Conservation (phyloP, 179 eudicot genomes). For the Beta macrorhiza region DNA sequence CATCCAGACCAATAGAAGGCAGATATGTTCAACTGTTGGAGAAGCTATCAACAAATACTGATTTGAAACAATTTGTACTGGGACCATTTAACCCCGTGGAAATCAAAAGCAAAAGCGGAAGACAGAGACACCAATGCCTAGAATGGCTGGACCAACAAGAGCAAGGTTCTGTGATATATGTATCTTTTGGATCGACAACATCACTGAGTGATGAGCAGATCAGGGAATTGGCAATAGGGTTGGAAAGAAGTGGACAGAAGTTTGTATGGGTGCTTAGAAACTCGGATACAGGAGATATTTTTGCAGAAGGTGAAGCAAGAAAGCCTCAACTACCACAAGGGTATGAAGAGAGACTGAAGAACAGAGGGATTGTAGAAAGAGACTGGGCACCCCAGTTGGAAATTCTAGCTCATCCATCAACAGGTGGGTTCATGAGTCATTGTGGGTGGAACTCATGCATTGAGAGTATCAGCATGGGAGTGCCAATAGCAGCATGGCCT, state of each 20-base stretch:
- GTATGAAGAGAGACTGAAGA: constrained; percentile 45
- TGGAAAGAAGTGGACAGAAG: constrained; percentile 38
- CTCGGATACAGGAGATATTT: constrained; percentile 11
- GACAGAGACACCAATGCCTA: constrained; percentile 29
- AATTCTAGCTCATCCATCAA: constrained; percentile 46
- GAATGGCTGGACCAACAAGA: constrained; percentile 54
- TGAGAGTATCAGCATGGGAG: constrained; percentile 34
- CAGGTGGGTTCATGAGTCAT: constrained; percentile 58
- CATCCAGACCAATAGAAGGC: constrained; percentile 36
- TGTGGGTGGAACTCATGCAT: constrained; percentile 16
- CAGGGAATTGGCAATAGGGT: constrained; percentile 24
- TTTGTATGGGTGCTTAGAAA: constrained; percentile 53
- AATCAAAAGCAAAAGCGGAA: neutral
- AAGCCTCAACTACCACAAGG: constrained; percentile 28
- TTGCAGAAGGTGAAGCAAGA: constrained; percentile 13
- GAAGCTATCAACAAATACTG: constrained; percentile 15
- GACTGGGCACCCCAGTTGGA: constrained; percentile 65
- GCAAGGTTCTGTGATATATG: constrained; percentile 35
- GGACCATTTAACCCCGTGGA: constrained; percentile 31
- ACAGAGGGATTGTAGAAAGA: constrained; percentile 41
- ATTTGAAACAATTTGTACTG: constrained; percentile 32
- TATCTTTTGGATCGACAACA: constrained; percentile 52
- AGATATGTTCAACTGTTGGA: constrained; percentile 32
- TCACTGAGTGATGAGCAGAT: constrained; percentile 4
- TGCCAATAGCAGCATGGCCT: constrained; percentile 60